A percentile compares a stretch with the other conserved stretches of the same genome.
Conservation (phyloP, 495 filamentous ascomycete species). For the Oidiodendron maius region DNA sequence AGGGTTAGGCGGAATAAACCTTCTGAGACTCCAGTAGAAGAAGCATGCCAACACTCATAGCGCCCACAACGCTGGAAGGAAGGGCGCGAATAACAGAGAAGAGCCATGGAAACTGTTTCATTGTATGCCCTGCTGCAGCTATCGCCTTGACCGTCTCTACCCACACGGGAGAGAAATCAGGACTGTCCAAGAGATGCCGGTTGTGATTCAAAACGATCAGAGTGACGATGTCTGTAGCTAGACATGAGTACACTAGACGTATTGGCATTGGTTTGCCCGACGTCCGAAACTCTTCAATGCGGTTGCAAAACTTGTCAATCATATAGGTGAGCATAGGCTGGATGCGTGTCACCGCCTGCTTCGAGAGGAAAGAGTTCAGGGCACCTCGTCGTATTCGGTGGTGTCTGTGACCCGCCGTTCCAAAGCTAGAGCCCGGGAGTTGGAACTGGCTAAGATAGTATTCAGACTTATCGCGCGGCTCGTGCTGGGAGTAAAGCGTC, state of each 20-base stretch:
- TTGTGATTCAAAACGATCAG: not conserved
- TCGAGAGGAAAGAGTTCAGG: conserved; percentile 4
- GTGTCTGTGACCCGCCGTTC: conserved; percentile 21
- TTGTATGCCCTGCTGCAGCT: not conserved
- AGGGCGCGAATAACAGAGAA: not conserved
- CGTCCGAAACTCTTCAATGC: not conserved
- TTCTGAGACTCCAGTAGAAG: not conserved
- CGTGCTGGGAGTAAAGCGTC: conserved; percentile 2
- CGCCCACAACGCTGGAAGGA: not conserved
- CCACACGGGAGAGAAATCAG: conserved; percentile 9
- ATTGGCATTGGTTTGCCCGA: conserved; percentile 1
- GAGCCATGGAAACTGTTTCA: conserved; percentile 13
- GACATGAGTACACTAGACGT: not conserved
- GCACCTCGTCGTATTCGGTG: conserved; percentile 30
- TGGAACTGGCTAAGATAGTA: not conserved
- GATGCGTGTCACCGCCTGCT: not conserved
- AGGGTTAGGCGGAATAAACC: not conserved
- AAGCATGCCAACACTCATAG: not conserved
- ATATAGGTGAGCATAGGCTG: conserved; percentile 4
- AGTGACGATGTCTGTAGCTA: conserved; percentile 14
- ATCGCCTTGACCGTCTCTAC: conserved; percentile 5
- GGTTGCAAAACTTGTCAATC: conserved; percentile 6
- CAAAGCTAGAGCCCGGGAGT: not conserved
- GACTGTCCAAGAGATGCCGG: conserved; percentile 7
- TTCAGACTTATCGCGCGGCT: not conserved